Base-by-base conservation (phyloP, 768 basidiomycete species). In the Termitomyces bulborhizus region DNA sequence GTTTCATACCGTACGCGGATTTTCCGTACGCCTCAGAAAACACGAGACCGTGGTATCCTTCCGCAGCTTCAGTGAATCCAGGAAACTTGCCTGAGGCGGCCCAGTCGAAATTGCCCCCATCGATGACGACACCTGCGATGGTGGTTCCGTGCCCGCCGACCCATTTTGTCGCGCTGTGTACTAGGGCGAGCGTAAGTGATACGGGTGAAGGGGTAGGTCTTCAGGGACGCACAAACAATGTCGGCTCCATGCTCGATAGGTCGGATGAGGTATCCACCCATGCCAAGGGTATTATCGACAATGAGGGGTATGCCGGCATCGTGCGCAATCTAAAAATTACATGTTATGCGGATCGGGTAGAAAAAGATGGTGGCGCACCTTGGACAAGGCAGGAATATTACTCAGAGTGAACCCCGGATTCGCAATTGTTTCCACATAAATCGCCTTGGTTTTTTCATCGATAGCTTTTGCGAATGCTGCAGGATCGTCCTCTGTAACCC, bases 111-210 rank as follows among this genome's bases (percentile, higher is more conserved):
- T 86, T 88, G 34, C 85, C 77, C 66, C 79, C 77, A 64, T 90
- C 89, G 46, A 92, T 68, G 56, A 93, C 72, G 36, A 90, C 80
- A 46, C 90, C 90, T 3, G 76, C 88, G 47, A 93, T 87, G 24
- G 86, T 88, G 0, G 84, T 91, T 26, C 90, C 89, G 57, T 90
- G 88, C 0, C 86, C 86, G 6, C 86, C 85, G 34, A 92, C 88
- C 90, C 90, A 93, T 64, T 93, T 91, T 0, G 90, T 90, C 1
- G 87, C 86, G 47, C 84, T 86, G 67, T 91, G 84, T 11, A 90
- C 85, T 76, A 45, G 2, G 9, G 11, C 3, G 13, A 18, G 13
- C 6, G 12, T 54, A n/a, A 36, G 27, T 34, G 24, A 11, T 1
- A 29, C 1, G 6, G 11, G 1, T 21, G 26, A 34, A 43, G 9